Evolutionary conservation across 805 yeast species (phyloP).

Genomic region (Zygosaccharomyces kombuchaensis): DNA sequence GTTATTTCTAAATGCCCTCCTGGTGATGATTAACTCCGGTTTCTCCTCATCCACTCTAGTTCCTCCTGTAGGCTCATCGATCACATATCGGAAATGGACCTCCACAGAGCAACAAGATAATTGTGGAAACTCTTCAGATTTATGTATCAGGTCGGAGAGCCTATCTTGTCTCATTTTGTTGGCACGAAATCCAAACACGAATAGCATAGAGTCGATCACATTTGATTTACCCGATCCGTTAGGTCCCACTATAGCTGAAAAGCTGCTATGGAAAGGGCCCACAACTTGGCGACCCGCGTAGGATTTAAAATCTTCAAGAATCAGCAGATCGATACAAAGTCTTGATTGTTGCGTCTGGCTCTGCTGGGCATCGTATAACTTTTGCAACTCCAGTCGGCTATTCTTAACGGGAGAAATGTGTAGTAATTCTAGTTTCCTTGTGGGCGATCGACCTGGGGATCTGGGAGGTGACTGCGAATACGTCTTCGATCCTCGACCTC

Average conservation of each 20-base stretch:
- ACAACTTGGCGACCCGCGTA: slow-evolving; percentile 90
- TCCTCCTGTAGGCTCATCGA: slow-evolving; percentile 50
- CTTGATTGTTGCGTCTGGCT: slow-evolving; percentile 43
- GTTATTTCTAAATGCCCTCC: slow-evolving; percentile 75
- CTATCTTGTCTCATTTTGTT: slow-evolving; percentile 95
- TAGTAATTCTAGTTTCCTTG: slow-evolving; percentile 40
- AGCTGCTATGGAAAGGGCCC: slow-evolving; percentile 92
- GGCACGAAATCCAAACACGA: slow-evolving; percentile 96
- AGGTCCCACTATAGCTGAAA: slow-evolving; percentile 97
- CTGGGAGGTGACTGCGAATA: slow-evolving; percentile 33
- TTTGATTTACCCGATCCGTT: slow-evolving; percentile 98
- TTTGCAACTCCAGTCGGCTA: slow-evolving; percentile 32
- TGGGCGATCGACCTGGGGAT: slow-evolving; percentile 37
- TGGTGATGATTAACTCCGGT: slow-evolving; percentile 59
- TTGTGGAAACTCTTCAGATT: slow-evolving; percentile 67
- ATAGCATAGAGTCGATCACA: slow-evolving; percentile 91
- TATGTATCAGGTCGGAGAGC: slow-evolving; percentile 87
- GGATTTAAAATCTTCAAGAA: slow-evolving; percentile 83
- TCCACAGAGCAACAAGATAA: slow-evolving; percentile 83
- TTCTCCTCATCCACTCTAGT: slow-evolving; percentile 49
- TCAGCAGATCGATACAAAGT: slow-evolving; percentile 68
- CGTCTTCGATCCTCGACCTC: slow-evolving; percentile 33
- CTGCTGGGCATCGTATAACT: slow-evolving; percentile 27
- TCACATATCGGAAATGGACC: slow-evolving; percentile 74
- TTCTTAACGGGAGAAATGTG: slow-evolving; percentile 40